Conservation (phyloP, 2,329 filamentous ascomycete species). For the Colletotrichum sp. region DNA sequence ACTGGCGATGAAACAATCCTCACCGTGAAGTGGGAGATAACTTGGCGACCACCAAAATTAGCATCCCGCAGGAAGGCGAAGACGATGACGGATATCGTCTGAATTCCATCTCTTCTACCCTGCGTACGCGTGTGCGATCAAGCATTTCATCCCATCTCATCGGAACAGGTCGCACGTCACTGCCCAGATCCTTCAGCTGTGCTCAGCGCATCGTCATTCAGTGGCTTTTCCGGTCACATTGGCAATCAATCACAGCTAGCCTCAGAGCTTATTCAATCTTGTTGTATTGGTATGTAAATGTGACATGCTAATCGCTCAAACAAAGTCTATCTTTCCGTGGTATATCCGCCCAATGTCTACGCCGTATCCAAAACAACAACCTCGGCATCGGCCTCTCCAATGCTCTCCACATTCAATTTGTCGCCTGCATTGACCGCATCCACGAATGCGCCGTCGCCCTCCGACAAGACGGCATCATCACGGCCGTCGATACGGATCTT, state of each 20-base stretch:
- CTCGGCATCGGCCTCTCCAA: constrained; percentile 72
- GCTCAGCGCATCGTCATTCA: not conserved
- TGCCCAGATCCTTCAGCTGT: not conserved
- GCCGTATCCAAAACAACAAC: constrained; percentile 71
- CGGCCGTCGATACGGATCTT: constrained; percentile 72
- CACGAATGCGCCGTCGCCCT: constrained; percentile 84
- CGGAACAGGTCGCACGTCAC: not conserved
- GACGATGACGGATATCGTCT: not conserved
- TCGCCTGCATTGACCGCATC: constrained; percentile 69
- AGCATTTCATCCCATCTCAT: not conserved
- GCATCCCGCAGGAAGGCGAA: not conserved
- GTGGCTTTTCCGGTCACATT: not conserved
- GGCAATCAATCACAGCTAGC: not conserved
- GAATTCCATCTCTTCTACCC: not conserved
- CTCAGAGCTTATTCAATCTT: not conserved
- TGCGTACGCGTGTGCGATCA: not conserved
- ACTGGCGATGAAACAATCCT: not conserved
- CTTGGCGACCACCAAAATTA: not conserved
- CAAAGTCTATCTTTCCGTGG: not conserved
- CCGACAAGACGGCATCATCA: constrained; percentile 69
- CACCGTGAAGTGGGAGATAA: not conserved
- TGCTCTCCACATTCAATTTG: constrained; percentile 67
- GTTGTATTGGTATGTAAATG: not conserved
- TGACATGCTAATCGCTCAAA: not conserved
- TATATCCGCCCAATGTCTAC: constrained; percentile 32